Base-by-base conservation (phyloP, 805 yeast genomes). In the Zygotorulaspora florentina region DNA sequence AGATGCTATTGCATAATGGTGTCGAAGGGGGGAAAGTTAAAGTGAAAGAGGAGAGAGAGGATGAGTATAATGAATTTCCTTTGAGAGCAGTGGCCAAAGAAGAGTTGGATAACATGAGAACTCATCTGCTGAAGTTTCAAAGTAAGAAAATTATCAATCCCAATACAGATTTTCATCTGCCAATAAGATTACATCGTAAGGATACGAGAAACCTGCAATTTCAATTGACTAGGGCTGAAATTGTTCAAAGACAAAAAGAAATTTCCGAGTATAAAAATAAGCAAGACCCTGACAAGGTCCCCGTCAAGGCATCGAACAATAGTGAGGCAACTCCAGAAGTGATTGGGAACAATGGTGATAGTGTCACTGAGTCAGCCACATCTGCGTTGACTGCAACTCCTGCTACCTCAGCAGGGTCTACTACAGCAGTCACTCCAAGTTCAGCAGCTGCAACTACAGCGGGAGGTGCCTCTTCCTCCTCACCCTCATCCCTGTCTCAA, bases 121-220 rank as follows among this genome's bases (percentile, higher is more conserved):
- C 81, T 51, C 96, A 91, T 63, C 76, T 91, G 18, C 65, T 90
- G 67, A 84, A 84, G 65, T 88, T 91, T 59, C 95, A 85, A 58
- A 74, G 85, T 28, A 80, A 80, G 48, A 76, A 79, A 55, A 74
- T 77, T 37, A 83, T 93, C 29, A 87, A 87, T 52, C 91, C 93
- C 9, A 67, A 72, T 33, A 68, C 71, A 29, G 81, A 81, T 50
- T 93, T 91, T 64, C 82, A 80, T 45, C 77, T 77, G 48, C 99
- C 99, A 0, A 83, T 90, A 15, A 72, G 96, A 56, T 70, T 91
- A 61, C 97, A 90, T 64, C 76, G 98, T 55, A 90, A 91, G 61
- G 98, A 91, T 65, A 96, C 99, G 1, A 79, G 88, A 59, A 87
- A 87, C 62, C 71, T 91, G 61, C 96, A 90, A 63, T 86, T 86